A percentile compares a stretch with the other conserved stretches of the same genome.
Evolutionary conservation across 2,329 filamentous ascomycete species (phyloP).

Genomic region (Plectosphaerella plurivora): DNA sequence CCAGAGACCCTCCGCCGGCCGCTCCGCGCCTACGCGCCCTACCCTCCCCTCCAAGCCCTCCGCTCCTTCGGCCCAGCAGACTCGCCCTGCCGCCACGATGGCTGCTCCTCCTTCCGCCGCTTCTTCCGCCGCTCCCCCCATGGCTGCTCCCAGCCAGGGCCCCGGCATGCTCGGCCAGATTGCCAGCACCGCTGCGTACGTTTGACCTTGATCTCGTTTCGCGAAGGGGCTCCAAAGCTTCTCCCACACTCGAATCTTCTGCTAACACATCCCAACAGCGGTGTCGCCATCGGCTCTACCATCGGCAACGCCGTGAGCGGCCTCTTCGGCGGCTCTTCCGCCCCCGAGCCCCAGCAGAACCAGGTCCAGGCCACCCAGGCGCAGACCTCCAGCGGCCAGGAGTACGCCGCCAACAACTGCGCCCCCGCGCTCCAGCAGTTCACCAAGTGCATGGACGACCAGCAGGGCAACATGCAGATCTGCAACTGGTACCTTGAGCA

Average conservation of each 20-base stretch:
- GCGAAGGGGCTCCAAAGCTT: not conserved
- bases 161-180: constrained; percentile 93
- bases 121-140: constrained; percentile 41
- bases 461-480: constrained; percentile 89
- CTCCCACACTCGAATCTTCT: constrained; percentile 1
- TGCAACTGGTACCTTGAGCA: constrained; percentile 99
- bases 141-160: constrained; percentile 54
- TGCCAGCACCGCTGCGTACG: constrained; percentile 96
- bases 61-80: constrained; percentile 56
- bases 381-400: constrained; percentile 37
- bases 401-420: constrained; percentile 62
- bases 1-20: constrained; percentile 59
- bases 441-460: constrained; percentile 94
- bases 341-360: constrained; percentile 46
- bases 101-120: constrained; percentile 39
- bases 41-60: constrained; percentile 49
- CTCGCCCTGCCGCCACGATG: constrained; percentile 67
- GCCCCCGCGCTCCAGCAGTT: constrained; percentile 77
- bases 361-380: constrained; percentile 43
- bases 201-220: constrained; percentile 17
- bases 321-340: constrained; percentile 73
- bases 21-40: constrained; percentile 57
- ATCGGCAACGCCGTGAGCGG: constrained; percentile 93
- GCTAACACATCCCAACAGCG: constrained; percentile 47
- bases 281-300: constrained; percentile 92